Evolutionary conservation across 768 basidiomycete genomes (phyloP).

Genomic region (Naganishia kalamii): DNA sequence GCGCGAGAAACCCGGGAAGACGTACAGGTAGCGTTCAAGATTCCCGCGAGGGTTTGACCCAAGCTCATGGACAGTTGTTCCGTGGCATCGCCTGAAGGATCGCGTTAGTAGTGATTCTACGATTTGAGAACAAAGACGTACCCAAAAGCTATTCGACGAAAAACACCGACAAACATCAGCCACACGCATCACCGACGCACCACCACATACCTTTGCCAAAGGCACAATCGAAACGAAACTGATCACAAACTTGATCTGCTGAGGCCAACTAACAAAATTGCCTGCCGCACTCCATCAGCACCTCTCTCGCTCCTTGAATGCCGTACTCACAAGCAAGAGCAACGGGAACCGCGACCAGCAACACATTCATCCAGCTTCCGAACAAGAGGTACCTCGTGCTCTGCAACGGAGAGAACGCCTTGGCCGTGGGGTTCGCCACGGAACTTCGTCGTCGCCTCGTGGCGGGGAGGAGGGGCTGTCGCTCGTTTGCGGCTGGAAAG

Average conservation of each 20-base stretch:
- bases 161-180: not conserved
- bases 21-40: slow-evolving; percentile 62
- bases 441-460: not conserved
- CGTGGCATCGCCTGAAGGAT: slow-evolving; percentile 42
- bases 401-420: slow-evolving; percentile 23
- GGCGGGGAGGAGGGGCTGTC: slow-evolving; percentile 2
- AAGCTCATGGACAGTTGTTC: slow-evolving; percentile 54
- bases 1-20: not conserved
- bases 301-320: not conserved
- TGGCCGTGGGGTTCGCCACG: not conserved
- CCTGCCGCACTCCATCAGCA: slow-evolving; percentile 23
- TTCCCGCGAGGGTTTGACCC: slow-evolving; percentile 76
- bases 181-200: no score
- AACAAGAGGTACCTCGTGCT: slow-evolving; percentile 45
- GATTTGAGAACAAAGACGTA: not conserved
- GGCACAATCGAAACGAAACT: slow-evolving; percentile 80
- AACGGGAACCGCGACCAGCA: slow-evolving; percentile 74
- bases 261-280: slow-evolving; percentile 38
- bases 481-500: not conserved
- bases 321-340: slow-evolving; percentile 56
- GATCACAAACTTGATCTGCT: slow-evolving; percentile 58
- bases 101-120: not conserved
- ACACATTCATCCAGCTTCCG: slow-evolving; percentile 60
- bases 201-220: slow-evolving; percentile 63
- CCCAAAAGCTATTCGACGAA: slow-evolving; percentile 1